These are phyloP conservation scores for Clarireedia sp. DNA, from an alignment of 2,329 filamentous ascomycete genomes.

Conservation along the genomic window DNA sequence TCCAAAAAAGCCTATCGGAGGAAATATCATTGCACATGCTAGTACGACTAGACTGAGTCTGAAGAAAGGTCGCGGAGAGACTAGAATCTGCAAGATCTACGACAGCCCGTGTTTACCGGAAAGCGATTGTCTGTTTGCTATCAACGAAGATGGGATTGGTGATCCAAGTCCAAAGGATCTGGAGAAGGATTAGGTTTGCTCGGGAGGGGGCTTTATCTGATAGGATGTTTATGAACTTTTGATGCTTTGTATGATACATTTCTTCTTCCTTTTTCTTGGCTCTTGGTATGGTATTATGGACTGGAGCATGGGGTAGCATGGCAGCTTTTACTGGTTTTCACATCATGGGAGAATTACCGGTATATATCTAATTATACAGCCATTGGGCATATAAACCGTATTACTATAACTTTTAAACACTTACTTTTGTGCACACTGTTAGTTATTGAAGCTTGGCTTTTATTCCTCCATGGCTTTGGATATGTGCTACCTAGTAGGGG, in stretches of 20 bases:
- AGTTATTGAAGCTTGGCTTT: no score
- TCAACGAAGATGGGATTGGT: slow-evolving; percentile 92
- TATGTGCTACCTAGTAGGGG: no score
- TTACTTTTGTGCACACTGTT: no score
- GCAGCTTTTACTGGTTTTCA: background rate
- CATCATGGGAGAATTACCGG: background rate
- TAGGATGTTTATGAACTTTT: background rate
- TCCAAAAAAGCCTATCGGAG: slow-evolving; percentile 97
- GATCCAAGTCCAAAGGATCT: slow-evolving; percentile 93
- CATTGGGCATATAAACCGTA: no score
- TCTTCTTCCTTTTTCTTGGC: background rate
- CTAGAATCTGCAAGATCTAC: slow-evolving; percentile 97
- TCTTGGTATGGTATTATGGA: slow-evolving; percentile 4
- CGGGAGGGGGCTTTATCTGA: background rate
- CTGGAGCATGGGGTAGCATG: slow-evolving; percentile 12
- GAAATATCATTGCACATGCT: slow-evolving; percentile 97
- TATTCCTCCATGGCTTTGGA: no score
- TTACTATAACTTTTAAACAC: no score
- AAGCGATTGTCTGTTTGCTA: slow-evolving; percentile 93
- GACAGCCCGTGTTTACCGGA: slow-evolving; percentile 96
- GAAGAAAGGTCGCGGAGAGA: slow-evolving; percentile 93
- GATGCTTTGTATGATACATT: background rate
- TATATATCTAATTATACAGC: no score
- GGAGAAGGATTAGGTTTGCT: slow-evolving; percentile 58
- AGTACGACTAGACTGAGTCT: slow-evolving; percentile 90